A percentile compares a stretch with the other conserved stretches of the same genome.
These are phyloP conservation scores for Oryza brachyantha DNA, from an alignment of 176 grass and related monocot genomes.

Conservation along the genomic window DNA sequence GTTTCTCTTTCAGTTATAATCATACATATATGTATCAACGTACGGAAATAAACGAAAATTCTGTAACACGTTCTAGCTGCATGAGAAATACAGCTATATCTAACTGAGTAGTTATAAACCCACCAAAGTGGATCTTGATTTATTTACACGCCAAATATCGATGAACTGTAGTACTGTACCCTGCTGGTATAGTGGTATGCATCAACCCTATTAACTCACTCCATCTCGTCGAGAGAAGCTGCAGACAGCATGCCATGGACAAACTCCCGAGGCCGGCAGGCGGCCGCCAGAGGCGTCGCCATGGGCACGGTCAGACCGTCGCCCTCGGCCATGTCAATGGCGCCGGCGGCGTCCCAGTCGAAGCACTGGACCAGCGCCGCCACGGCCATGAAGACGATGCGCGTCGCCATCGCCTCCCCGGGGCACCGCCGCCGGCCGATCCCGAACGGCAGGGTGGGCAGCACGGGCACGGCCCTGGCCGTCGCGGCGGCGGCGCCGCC, in stretches of 20 bases:
- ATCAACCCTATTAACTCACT: too few species aligned
- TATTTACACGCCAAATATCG: too few species aligned
- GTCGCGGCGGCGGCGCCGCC: not conserved
- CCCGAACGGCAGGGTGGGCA: conserved; percentile 59
- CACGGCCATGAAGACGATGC: conserved; percentile 35
- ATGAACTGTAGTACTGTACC: too few species aligned
- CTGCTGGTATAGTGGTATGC: too few species aligned
- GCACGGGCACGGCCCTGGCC: too few species aligned
- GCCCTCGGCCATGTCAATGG: conserved; percentile 46
- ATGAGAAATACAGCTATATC: too few species aligned
- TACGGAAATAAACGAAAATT: too few species aligned
- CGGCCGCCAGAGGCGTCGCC: conserved; percentile 9
- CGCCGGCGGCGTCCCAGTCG: conserved; percentile 42
- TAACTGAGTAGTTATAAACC: too few species aligned
- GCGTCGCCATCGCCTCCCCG: conserved; percentile 50
- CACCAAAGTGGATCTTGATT: too few species aligned
- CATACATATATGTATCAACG: too few species aligned
- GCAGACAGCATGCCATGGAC: conserved; percentile 10
- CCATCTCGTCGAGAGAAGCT: not conserved
- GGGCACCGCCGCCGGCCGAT: conserved; percentile 54
- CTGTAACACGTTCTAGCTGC: too few species aligned
- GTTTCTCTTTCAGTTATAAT: too few species aligned
- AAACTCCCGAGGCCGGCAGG: conserved; percentile 24
- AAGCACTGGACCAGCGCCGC: conserved; percentile 69
- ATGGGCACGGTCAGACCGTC: conserved; percentile 34